Percentiles rank a stretch among this genome's conserved stretches.
phyloP scores from a whole-genome alignment of 2,329 filamentous ascomycete genomes.

The Helicocarpus griseus region DNA sequence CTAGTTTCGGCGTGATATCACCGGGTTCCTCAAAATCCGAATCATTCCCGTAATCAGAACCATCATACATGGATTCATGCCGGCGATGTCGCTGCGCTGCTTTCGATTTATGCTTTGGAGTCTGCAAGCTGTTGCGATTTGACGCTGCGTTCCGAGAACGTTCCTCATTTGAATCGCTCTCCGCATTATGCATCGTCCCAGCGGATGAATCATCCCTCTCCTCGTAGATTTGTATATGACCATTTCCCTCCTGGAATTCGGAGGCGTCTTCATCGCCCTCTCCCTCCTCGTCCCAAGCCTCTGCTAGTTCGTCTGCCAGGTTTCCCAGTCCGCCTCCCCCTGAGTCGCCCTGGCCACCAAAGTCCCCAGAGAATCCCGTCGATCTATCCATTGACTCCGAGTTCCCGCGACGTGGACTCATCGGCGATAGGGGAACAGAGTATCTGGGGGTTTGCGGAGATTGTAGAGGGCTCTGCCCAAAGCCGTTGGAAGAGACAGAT shows the following conservation, averaged over 20 bases:
- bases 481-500: conserved; percentile 25
- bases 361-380: conserved; percentile 31
- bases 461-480: conserved; percentile 21
- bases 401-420: conserved; percentile 27
- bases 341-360: conserved; percentile 22
- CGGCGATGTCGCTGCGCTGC: conserved; percentile 27
- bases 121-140: conserved; percentile 11
- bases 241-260: conserved; percentile 25
- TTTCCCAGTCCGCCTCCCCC: conserved; percentile 46
- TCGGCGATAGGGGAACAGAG: conserved; percentile 30
- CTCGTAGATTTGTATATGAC: conserved; percentile 19
- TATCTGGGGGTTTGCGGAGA: conserved; percentile 27
- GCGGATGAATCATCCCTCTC: conserved; percentile 21
- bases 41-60: conserved; percentile 49
- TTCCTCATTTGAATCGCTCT: conserved; percentile 8
- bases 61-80: conserved; percentile 42
- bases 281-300: conserved; percentile 46
- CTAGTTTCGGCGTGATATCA: conserved; percentile 46
- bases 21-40: conserved; percentile 44
- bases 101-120: conserved; percentile 30
- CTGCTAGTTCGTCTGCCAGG: conserved; percentile 54
- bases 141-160: conserved; percentile 3
- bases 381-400: conserved; percentile 27
- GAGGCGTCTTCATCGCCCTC: conserved; percentile 38
- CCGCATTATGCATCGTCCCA: conserved; percentile 19